Evolutionary conservation across 768 basidiomycete species (phyloP).

Genomic region (Amanita polypyramis): DNA sequence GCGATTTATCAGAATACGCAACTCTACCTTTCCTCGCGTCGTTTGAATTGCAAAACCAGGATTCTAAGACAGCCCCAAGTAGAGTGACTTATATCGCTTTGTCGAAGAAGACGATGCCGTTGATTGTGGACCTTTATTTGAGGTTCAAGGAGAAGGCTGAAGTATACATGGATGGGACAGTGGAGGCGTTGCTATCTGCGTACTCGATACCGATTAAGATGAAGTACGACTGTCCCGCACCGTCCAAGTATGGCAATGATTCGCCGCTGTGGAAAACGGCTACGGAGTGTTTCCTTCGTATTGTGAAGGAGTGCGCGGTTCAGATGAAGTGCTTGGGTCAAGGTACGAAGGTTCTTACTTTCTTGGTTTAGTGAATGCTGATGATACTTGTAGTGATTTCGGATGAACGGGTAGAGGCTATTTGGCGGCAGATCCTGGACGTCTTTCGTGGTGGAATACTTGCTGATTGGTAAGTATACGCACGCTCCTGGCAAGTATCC

Average conservation of each 20-base stretch:
- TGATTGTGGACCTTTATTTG: conserved; percentile 68
- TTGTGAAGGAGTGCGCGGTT: conserved; percentile 56
- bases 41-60: conserved; percentile 42
- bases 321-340: conserved; percentile 40
- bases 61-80: conserved; percentile 32
- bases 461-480: conserved; percentile 63
- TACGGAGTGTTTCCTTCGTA: conserved; percentile 63
- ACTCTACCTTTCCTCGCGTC: conserved; percentile 83
- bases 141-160: conserved; percentile 47
- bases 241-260: conserved; percentile 84
- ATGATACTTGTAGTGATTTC: conserved; percentile 33
- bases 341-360: conserved; percentile 24
- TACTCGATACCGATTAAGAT: conserved; percentile 88
- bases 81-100: conserved; percentile 85
- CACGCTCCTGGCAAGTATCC: not conserved
- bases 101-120: conserved; percentile 82
- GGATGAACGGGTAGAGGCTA: conserved; percentile 58
- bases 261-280: conserved; percentile 92
- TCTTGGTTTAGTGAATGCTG: not conserved
- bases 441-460: conserved; percentile 75
- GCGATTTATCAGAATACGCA: conserved; percentile 76
- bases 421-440: conserved; percentile 80
- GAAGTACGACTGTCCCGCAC: conserved; percentile 88
- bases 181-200: conserved; percentile 77
- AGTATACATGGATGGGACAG: conserved; percentile 72